Conservation (phyloP, 225 moss, liverwort and hornwort species). For the Lunularia cruciata region DNA sequence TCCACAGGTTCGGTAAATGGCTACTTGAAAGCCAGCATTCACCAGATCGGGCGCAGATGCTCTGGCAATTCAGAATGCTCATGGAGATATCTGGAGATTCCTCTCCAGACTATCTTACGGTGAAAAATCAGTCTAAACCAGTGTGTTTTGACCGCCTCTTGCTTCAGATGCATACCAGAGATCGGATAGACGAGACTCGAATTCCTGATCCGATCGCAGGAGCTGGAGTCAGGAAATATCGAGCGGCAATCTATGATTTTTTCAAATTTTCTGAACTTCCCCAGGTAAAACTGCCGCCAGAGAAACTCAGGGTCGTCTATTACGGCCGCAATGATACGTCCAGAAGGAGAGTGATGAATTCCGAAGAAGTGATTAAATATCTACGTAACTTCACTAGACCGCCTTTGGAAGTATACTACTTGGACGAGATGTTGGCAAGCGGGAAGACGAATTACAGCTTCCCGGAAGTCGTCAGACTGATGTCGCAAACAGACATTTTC, state of each 20-base stretch:
- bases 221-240: slow-evolving; percentile 33
- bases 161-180: slow-evolving; percentile 45
- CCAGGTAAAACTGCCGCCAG: slow-evolving; percentile 35
- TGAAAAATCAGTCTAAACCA: slow-evolving; percentile 28
- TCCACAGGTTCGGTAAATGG: slow-evolving; percentile 53
- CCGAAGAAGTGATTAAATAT: slow-evolving; percentile 20
- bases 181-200: slow-evolving; percentile 50
- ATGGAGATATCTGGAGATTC: slow-evolving; percentile 43
- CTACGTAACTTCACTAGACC: slow-evolving; percentile 33
- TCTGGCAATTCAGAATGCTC: slow-evolving; percentile 54
- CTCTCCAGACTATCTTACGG: slow-evolving; percentile 32
- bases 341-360: slow-evolving; percentile 34
- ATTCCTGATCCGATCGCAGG: slow-evolving; percentile 34
- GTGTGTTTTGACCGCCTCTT: slow-evolving; percentile 44
- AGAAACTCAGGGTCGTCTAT: slow-evolving; percentile 30
- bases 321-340: slow-evolving; percentile 46
- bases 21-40: slow-evolving; percentile 25
- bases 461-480: slow-evolving; percentile 29
- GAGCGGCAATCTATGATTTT: slow-evolving; percentile 31
- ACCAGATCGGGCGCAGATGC: slow-evolving; percentile 34
- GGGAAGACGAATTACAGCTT: slow-evolving; percentile 45
- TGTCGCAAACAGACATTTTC: slow-evolving; percentile 39
- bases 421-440: slow-evolving; percentile 45
- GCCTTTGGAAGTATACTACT: slow-evolving; percentile 31
- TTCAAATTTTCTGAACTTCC: slow-evolving; percentile 28